Evolutionary conservation across 2,329 filamentous ascomycete species (phyloP).

Genomic region (Chrysoporthe deuterocubensis): DNA sequence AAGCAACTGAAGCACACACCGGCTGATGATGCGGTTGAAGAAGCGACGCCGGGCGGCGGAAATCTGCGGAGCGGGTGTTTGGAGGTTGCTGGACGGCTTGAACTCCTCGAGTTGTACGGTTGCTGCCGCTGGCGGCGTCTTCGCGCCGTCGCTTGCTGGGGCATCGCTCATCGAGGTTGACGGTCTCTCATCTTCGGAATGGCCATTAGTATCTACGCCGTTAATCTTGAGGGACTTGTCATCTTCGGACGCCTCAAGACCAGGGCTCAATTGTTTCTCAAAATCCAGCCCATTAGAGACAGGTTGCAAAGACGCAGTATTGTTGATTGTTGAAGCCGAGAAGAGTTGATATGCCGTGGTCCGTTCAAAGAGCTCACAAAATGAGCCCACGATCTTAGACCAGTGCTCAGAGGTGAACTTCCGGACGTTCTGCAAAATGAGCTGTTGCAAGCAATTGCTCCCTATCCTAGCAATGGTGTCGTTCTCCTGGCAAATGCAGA

Average conservation of each 20-base stretch:
- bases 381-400: slow-evolving; percentile 92
- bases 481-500: slow-evolving; percentile 99
- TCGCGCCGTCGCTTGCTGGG: slow-evolving; percentile 41
- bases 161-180: slow-evolving; percentile 36
- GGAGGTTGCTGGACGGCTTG: slow-evolving; percentile 73
- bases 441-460: slow-evolving; percentile 95
- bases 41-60: slow-evolving; percentile 91
- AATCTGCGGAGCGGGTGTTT: slow-evolving; percentile 89
- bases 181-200: slow-evolving; percentile 36
- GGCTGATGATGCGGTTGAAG: slow-evolving; percentile 99
- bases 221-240: slow-evolving; percentile 67
- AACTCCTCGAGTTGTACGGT: slow-evolving; percentile 76
- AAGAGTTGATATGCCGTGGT: slow-evolving; percentile 97
- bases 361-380: slow-evolving; percentile 91
- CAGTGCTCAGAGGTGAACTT: slow-evolving; percentile 90
- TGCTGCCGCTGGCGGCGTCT: slow-evolving; percentile 33
- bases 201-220: slow-evolving; percentile 50
- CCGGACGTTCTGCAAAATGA: slow-evolving; percentile 93
- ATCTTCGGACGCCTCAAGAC: slow-evolving; percentile 46
- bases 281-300: slow-evolving; percentile 58
- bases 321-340: slow-evolving; percentile 70
- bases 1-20: slow-evolving; percentile 93
- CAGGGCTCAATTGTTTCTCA: slow-evolving; percentile 48
- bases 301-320: slow-evolving; percentile 55
- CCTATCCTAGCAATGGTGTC: slow-evolving; percentile 98